phyloP scores from a whole-genome alignment of 371 early-diverging fungal genomes.

The Mortierella sp. region DNA sequence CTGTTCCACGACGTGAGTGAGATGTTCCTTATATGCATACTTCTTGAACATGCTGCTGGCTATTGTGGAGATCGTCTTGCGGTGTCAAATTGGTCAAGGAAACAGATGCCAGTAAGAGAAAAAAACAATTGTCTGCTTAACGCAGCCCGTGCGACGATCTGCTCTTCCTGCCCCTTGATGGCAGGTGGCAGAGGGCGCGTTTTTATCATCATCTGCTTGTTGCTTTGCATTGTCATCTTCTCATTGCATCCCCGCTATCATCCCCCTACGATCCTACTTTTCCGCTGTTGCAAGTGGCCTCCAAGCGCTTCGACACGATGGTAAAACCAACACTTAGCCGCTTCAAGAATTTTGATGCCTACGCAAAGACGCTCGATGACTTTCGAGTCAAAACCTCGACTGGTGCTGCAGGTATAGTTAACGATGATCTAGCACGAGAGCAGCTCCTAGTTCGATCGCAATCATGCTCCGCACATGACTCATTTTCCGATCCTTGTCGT shows the following conservation, averaged over 20 bases:
- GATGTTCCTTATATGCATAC: conserved; percentile 5
- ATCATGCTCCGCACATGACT: too few species aligned
- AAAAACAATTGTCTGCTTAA: conserved; percentile 1
- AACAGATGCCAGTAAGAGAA: too few species aligned
- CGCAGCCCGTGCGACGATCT: conserved; percentile 28
- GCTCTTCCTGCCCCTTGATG: too few species aligned
- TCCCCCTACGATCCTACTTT: neutral
- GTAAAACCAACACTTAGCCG: conserved; percentile 51
- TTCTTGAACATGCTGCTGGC: conserved; percentile 38
- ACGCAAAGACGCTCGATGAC: conserved; percentile 97
- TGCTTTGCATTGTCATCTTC: neutral
- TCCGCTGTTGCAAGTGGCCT: conserved; percentile 2
- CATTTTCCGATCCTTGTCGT: neutral
- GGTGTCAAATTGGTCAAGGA: conserved; percentile 1
- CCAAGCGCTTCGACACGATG: conserved; percentile 11
- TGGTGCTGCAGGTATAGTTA: conserved; percentile 89
- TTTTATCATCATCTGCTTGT: neutral
- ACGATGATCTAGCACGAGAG: too few species aligned
- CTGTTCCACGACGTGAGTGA: too few species aligned
- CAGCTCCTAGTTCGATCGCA: too few species aligned
- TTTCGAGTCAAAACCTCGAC: conserved; percentile 90
- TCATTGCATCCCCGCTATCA: conserved; percentile 3
- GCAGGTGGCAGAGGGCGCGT: too few species aligned
- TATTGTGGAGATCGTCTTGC: neutral
- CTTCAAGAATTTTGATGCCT: conserved; percentile 87